These are phyloP conservation scores for Verticillium nubilum DNA, from an alignment of 2,329 filamentous ascomycete genomes.

Conservation along the genomic window DNA sequence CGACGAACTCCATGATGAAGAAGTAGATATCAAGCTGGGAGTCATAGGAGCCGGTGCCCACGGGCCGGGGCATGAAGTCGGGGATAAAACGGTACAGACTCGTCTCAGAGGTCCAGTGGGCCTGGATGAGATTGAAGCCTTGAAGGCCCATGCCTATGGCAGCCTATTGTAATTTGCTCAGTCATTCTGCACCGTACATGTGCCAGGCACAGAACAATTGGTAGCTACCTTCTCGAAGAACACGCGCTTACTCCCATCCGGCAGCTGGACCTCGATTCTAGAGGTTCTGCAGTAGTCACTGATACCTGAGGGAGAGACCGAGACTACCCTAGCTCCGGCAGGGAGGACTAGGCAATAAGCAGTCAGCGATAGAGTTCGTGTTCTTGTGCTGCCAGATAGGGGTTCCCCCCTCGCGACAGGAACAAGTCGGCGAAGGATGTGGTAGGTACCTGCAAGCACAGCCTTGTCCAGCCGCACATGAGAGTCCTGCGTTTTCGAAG, in stretches of 20 bases:
- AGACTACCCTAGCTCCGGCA: not conserved
- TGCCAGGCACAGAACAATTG: not conserved
- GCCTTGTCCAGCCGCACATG: not conserved
- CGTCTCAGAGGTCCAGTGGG: conserved; percentile 15
- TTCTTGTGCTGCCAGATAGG: not conserved
- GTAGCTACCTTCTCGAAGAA: not conserved
- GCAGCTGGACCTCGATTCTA: not conserved
- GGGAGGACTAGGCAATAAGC: not conserved
- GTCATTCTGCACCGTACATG: not conserved
- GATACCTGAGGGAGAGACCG: not conserved
- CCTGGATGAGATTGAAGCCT: conserved; percentile 8
- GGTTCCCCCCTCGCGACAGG: not conserved
- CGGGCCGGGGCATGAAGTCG: conserved; percentile 14
- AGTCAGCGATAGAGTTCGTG: not conserved
- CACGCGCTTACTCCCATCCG: not conserved
- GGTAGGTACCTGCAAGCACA: not conserved
- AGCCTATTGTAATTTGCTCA: not conserved
- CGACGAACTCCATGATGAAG: conserved; percentile 17
- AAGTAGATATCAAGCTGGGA: conserved; percentile 15
- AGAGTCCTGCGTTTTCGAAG: not conserved
- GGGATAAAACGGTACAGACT: conserved; percentile 15
- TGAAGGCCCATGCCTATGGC: not conserved
- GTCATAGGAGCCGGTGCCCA: conserved; percentile 15
- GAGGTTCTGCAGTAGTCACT: not conserved
- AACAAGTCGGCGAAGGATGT: not conserved